These are phyloP conservation scores for Ruellia speciosa DNA, from an alignment of 305 asterid species.

Conservation along the genomic window DNA sequence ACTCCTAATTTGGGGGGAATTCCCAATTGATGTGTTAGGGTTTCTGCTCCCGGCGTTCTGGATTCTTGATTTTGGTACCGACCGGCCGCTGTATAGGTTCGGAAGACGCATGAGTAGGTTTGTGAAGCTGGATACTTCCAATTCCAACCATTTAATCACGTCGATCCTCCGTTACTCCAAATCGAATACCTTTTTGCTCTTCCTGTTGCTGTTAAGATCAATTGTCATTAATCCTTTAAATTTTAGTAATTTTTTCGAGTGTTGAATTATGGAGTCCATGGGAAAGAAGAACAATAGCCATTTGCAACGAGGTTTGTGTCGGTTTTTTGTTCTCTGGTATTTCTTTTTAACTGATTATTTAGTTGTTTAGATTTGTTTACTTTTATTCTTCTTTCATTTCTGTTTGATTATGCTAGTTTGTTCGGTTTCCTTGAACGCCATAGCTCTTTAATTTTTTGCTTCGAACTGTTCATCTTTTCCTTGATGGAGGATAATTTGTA, in stretches of 20 bases:
- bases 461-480: too few relatives aligned
- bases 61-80: background rate
- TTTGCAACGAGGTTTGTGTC: constrained; percentile 30
- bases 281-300: constrained; percentile 38
- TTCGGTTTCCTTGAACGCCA: too few relatives aligned
- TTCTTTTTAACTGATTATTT: background rate
- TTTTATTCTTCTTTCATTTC: too few relatives aligned
- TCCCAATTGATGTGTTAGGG: background rate
- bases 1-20: background rate
- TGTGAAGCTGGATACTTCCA: constrained; percentile 39
- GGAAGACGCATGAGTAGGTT: constrained; percentile 60
- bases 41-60: background rate
- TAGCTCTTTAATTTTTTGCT: too few relatives aligned
- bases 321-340: background rate
- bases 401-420: too few relatives aligned
- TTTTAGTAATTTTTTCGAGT: constrained; percentile 15
- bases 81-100: constrained; percentile 15
- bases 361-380: background rate
- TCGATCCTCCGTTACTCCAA: constrained; percentile 26
- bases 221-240: constrained; percentile 21
- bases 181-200: constrained; percentile 28
- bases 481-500: too few relatives aligned
- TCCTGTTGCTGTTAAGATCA: constrained; percentile 40
- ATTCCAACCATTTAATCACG: constrained; percentile 35
- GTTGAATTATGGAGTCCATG: constrained; percentile 34